phyloP scores from a whole-genome alignment of 768 basidiomycete genomes.

The Boletus insuetus region DNA sequence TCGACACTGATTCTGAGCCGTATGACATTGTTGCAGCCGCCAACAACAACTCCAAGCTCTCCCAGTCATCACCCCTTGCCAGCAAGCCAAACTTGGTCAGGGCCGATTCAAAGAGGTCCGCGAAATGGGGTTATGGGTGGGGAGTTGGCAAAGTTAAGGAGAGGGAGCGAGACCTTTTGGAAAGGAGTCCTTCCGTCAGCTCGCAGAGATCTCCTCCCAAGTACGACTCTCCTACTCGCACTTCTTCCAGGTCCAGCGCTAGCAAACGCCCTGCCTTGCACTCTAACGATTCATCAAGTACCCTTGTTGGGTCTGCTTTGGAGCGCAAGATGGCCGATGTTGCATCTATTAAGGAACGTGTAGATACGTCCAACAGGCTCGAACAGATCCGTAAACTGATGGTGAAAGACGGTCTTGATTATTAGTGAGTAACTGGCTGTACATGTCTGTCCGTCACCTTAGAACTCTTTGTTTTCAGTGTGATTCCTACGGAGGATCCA shows the following conservation, averaged over 20 bases:
- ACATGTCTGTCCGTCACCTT: constrained; percentile 4
- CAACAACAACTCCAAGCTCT: constrained; percentile 40
- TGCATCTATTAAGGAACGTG: constrained; percentile 48
- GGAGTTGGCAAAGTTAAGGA: constrained; percentile 57
- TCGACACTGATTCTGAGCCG: constrained; percentile 59
- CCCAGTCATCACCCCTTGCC: constrained; percentile 35
- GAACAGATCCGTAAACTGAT: constrained; percentile 63
- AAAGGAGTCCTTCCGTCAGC: constrained; percentile 31
- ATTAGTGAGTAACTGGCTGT: constrained; percentile 54
- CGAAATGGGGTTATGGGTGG: constrained; percentile 72
- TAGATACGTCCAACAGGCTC: constrained; percentile 60
- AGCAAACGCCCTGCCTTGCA: constrained; percentile 42
- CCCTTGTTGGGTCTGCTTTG: constrained; percentile 70
- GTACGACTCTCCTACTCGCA: constrained; percentile 33
- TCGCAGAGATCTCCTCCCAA: constrained; percentile 39
- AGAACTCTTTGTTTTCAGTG: constrained; percentile 38
- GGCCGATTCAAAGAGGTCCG: constrained; percentile 55
- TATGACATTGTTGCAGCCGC: constrained; percentile 41
- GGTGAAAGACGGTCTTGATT: constrained; percentile 66
- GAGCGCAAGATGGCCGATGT: constrained; percentile 69
- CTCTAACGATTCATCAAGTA: constrained; percentile 65
- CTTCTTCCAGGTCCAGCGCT: constrained; percentile 39
- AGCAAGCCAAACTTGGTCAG: constrained; percentile 47
- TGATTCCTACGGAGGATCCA: constrained; percentile 78
- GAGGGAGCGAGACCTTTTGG: constrained; percentile 37